A percentile compares a stretch with the other conserved stretches of the same genome.
Conservation (phyloP, 306 rosid genomes). For the Lablab purpureus region DNA sequence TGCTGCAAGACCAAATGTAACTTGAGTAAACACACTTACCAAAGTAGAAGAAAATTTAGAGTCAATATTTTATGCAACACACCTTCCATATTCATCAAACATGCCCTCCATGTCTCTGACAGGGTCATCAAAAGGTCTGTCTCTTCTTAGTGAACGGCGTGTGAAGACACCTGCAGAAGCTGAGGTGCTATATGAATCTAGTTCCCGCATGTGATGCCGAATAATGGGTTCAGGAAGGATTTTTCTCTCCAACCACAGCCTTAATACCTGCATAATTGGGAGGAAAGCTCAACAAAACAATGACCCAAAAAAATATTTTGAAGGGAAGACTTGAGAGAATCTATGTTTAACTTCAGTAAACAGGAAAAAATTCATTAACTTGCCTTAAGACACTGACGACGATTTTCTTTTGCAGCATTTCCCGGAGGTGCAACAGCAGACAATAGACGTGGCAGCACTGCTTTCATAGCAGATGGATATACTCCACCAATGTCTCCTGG, state of each 20-base stretch:
- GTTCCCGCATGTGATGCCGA: constrained; percentile 83
- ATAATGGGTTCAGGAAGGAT: constrained; percentile 78
- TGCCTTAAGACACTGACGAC: constrained; percentile 97
- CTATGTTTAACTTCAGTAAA: constrained; percentile 22
- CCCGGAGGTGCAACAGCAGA: constrained; percentile 97
- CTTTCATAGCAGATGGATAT: constrained; percentile 76
- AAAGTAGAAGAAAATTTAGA: constrained; percentile 17
- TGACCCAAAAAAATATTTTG: constrained; percentile 23
- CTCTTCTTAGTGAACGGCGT: constrained; percentile 90
- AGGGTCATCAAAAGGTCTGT: constrained; percentile 95
- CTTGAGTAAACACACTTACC: constrained; percentile 18
- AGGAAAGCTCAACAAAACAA: constrained; percentile 40
- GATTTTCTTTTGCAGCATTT: constrained; percentile 78
- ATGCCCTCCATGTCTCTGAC: constrained; percentile 98
- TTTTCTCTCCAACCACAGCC: constrained; percentile 89
- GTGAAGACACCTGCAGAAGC: constrained; percentile 73
- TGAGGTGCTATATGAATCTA: constrained; percentile 60
- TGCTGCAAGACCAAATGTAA: constrained; percentile 63
- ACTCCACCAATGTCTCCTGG: constrained; percentile 79
- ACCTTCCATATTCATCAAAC: constrained; percentile 99
- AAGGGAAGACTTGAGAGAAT: constrained; percentile 7
- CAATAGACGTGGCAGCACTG: constrained; percentile 79
- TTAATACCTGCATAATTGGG: constrained; percentile 70
- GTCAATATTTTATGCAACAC: constrained; percentile 42
- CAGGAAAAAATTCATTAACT: constrained; percentile 42